Percentiles rank a stretch among this genome's conserved stretches.
Conservation (phyloP, 2,329 filamentous ascomycete genomes). For the Scytalidium sp. region DNA sequence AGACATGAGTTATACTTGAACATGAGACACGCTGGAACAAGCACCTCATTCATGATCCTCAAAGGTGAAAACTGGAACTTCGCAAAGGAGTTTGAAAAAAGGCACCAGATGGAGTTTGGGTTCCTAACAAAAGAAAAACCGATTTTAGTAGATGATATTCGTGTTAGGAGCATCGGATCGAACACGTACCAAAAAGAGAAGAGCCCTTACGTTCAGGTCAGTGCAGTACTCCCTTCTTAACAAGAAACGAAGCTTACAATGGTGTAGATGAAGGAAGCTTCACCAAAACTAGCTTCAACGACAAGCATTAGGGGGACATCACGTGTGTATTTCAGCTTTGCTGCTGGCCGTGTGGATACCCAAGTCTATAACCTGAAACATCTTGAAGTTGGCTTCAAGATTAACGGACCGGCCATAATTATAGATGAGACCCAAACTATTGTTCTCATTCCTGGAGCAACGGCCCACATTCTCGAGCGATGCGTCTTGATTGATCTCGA, state of each 20-base stretch:
- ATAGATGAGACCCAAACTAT: constrained; percentile 88
- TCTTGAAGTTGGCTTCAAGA: constrained; percentile 66
- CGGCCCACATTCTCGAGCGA: constrained; percentile 69
- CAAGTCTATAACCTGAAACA: constrained; percentile 77
- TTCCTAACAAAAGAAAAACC: constrained; percentile 80
- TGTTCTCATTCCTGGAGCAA: constrained; percentile 74
- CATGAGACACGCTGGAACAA: constrained; percentile 84
- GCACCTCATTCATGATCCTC: constrained; percentile 84
- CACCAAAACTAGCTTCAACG: too few relatives aligned
- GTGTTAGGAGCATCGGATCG: constrained; percentile 81
- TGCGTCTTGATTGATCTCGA: constrained; percentile 74
- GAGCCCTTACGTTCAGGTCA: constrained; percentile 56
- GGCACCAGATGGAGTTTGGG: constrained; percentile 87
- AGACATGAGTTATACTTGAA: constrained; percentile 88
- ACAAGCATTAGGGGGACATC: too few relatives aligned
- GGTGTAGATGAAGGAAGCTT: constrained; percentile 60
- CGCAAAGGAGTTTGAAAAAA: constrained; percentile 74
- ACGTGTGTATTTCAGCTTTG: neutral
- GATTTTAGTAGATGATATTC: constrained; percentile 83
- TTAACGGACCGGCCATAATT: constrained; percentile 78
- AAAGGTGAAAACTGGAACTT: constrained; percentile 68
- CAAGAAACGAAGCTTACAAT: constrained; percentile 88
- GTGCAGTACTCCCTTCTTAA: too few relatives aligned
- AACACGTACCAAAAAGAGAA: constrained; percentile 72
- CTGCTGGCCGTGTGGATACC: constrained; percentile 53